phyloP scores from a whole-genome alignment of 1,139 yeast species.

The Hansenula lynferdii region DNA sequence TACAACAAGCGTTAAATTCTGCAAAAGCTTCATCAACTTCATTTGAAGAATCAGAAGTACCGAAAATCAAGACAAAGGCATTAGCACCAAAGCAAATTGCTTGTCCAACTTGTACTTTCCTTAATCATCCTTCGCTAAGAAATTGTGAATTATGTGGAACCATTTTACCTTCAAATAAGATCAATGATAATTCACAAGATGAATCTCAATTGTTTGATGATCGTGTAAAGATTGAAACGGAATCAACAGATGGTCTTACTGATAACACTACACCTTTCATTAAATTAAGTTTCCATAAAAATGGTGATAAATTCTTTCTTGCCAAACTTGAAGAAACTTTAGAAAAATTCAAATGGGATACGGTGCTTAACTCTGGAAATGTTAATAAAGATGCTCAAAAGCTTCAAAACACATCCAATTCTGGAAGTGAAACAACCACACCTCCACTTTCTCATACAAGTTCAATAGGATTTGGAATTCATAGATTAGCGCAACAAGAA shows the following conservation, averaged over 20 bases:
- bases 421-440: conserved; percentile 1
- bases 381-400: conserved; percentile 13
- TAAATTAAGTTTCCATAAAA: conserved; percentile 59
- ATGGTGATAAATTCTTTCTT: conserved; percentile 49
- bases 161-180: conserved; percentile 34
- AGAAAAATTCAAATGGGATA: conserved; percentile 44
- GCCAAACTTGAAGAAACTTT: conserved; percentile 37
- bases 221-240: conserved; percentile 25
- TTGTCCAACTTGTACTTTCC: conserved; percentile 82
- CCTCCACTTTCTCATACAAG: conserved; percentile 1
- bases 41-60: conserved; percentile 1
- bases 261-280: conserved; percentile 30
- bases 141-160: conserved; percentile 89
- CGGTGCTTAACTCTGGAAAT: conserved; percentile 15
- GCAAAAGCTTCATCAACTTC: neutral
- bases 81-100: conserved; percentile 30
- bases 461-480: conserved; percentile 46
- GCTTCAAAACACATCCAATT: conserved; percentile 8
- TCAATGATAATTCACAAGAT: conserved; percentile 17
- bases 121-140: conserved; percentile 73
- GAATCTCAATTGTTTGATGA: conserved; percentile 21
- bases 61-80: neutral
- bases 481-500: conserved; percentile 60
- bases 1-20: conserved; percentile 18
- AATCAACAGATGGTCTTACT: conserved; percentile 26